A percentile compares a stretch with the other conserved stretches of the same genome.
phyloP scores from a whole-genome alignment of 306 rosid species.

The Cercis canadensis region DNA sequence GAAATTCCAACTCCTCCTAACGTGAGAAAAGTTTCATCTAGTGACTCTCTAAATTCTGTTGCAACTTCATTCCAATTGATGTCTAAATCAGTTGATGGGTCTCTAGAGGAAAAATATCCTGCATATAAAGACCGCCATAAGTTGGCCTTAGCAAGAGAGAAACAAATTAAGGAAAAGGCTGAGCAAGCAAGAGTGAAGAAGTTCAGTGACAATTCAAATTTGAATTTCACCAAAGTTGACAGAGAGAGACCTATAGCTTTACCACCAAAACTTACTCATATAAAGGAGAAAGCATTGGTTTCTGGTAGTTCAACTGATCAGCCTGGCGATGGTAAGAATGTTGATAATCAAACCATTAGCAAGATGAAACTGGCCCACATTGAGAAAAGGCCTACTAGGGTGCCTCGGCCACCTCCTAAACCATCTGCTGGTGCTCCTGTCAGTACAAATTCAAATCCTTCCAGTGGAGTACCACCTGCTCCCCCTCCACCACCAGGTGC shows the following conservation, averaged over 20 bases:
- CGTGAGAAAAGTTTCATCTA: conserved; percentile 58
- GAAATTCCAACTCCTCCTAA: conserved; percentile 60
- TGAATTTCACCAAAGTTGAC: conserved; percentile 52
- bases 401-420: conserved; percentile 91
- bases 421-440: conserved; percentile 48
- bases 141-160: conserved; percentile 88
- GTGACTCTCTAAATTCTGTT: conserved; percentile 69
- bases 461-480: conserved; percentile 59
- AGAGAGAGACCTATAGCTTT: conserved; percentile 56
- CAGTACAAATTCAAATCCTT: conserved; percentile 51
- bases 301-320: conserved; percentile 58
- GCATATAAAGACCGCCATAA: conserved; percentile 92
- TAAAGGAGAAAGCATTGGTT: conserved; percentile 75
- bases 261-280: conserved; percentile 73
- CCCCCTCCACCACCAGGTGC: conserved; percentile 79
- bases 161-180: conserved; percentile 81
- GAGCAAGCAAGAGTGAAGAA: conserved; percentile 80
- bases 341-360: conserved; percentile 68
- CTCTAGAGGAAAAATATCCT: conserved; percentile 86
- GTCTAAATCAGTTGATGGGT: conserved; percentile 90
- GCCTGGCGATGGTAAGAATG: conserved; percentile 57
- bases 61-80: conserved; percentile 87
- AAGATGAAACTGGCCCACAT: conserved; percentile 82
- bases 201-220: conserved; percentile 68
- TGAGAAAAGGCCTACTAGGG: conserved; percentile 89